Evolutionary conservation across 805 yeast species (phyloP), one percentile per base, ranked within the genome.

Genomic region (Kodamaea leandrae): DNA sequence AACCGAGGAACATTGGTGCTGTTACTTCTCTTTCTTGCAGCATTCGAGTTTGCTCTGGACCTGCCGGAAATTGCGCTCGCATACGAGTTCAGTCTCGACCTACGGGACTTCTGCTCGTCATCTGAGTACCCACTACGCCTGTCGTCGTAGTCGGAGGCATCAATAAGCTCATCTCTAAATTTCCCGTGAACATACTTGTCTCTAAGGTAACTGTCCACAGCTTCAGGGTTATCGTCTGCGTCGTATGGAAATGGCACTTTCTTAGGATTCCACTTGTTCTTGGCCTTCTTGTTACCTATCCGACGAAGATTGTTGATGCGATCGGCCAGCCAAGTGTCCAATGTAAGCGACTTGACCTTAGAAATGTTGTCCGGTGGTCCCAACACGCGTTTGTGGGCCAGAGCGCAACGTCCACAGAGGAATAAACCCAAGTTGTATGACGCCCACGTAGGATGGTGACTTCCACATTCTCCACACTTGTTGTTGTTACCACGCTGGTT

Each of bases 361-460:
- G 90, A 81, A 9, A 82, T 61, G 14, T 49, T 50, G 20, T 51
- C 53, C 2, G 70, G 51, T 0, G 88, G 86, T 0, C 64, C 65
- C 16, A 69, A 55, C 32, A 86, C 66, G 42, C 76, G 75, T 45
- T 87, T 69, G 60, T 87, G 96, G 24, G 81, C 72, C 3, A 86
- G 78, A 6, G 95, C 91, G 71, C 96, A 87, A 49, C 93, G 68
- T 12, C 93, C 93, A 66, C 96, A 87, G 13, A 87, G 66, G 44
- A 87, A 80, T 4, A 86, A 64, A 19, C 95, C 95, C 32, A 86
- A 45, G 46, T 58, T 66, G 42, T 53, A 60, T 27, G 71, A 65
- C 2, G 73, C 74, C 73, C 73, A 69, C 51, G 84, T 86, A 6
- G 95, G 93, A 58, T 74, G 81, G 3, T 75, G 56, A 4, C 78